Evolutionary conservation across 176 grass and related monocot species (phyloP), one percentile per base, ranked within the genome.

Genomic region (Ensete ventricosum): DNA sequence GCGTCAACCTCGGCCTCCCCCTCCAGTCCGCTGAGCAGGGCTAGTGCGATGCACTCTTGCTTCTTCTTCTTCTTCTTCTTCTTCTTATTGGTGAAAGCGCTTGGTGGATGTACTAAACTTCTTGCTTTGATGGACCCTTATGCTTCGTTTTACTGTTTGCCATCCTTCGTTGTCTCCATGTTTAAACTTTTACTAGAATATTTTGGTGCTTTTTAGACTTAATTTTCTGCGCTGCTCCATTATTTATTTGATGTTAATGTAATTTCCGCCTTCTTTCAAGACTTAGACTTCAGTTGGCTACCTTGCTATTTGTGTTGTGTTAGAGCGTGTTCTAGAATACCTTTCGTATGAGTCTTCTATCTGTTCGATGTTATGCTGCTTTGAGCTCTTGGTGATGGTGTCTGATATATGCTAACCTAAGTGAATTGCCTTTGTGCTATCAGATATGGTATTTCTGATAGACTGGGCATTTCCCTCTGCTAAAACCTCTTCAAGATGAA

Each of bases 1-100:
- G 17, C 79, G 12, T 73, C 1, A 84, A 86, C 76, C 86, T 92
- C 69, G 84, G 72, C 0, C 75, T 82, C 8, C 84, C 82, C 0
- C 83, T 80, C 50, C 69, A 89, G 79, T 89, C 86, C 8, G 50
- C 86, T 76, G 1, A 19, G 50, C 62, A 52, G 74, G 59, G 27
- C 8, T 64, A 64, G 25, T 6, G 48, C 53, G 53, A 78, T 43
- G 67, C 73, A 67, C 1, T 53, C 43, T 11, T 24, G 24, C 17
- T 14, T 22, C 21, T 78, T 55, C 1, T 9, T 23, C 22, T 23
- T 23, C 22, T 23, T 23, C 22, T 23, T 27, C 26, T 27, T 34
- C 34, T 43, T 43, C 5, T 43, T 43, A 6, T 43, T 0, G 34
- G 34, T 13, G 17, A 20, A 22, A 71, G 29, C 53, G 50, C 49